Evolutionary conservation across 768 basidiomycete genomes (phyloP).

Genomic region (Calocybe cyanea): DNA sequence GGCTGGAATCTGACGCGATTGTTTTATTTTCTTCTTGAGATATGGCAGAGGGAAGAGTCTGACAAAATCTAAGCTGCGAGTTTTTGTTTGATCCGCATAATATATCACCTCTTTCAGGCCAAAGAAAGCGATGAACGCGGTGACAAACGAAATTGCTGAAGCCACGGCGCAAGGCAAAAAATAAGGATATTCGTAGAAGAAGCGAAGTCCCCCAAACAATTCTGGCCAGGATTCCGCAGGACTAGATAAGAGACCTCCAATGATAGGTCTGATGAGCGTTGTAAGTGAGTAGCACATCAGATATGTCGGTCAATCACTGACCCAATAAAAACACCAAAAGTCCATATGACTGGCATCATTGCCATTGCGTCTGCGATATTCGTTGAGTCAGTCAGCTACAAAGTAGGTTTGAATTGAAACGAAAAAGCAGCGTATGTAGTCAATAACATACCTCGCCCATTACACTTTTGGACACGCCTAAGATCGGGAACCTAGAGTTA

Average conservation of each 20-base stretch:
- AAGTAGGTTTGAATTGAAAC: neutral
- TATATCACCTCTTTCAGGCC: constrained; percentile 24
- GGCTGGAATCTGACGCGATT: constrained; percentile 5
- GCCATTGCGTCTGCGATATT: constrained; percentile 26
- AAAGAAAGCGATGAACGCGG: constrained; percentile 18
- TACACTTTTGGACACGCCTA: constrained; percentile 19
- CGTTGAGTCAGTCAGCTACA: constrained; percentile 24
- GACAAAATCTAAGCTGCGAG: neutral
- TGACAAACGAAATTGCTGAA: constrained; percentile 15
- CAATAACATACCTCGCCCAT: constrained; percentile 15
- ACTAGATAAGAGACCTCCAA: constrained; percentile 28
- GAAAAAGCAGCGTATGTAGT: too few relatives aligned
- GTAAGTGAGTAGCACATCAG: too few relatives aligned
- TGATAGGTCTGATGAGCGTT: constrained; percentile 42
- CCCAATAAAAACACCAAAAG: constrained; percentile 22
- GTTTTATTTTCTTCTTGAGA: constrained; percentile 8
- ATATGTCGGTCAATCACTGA: constrained; percentile 4
- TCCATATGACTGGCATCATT: constrained; percentile 25
- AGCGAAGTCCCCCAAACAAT: constrained; percentile 20
- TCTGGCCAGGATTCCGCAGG: constrained; percentile 28
- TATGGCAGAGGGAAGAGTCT: constrained; percentile 31
- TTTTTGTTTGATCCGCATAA: neutral
- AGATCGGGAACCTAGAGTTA: neutral
- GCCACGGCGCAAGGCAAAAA: constrained; percentile 27
- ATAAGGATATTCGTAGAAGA: constrained; percentile 31